Evolutionary conservation across 345 rosid genomes (phyloP).

Genomic region (Hypericum perforatum): DNA sequence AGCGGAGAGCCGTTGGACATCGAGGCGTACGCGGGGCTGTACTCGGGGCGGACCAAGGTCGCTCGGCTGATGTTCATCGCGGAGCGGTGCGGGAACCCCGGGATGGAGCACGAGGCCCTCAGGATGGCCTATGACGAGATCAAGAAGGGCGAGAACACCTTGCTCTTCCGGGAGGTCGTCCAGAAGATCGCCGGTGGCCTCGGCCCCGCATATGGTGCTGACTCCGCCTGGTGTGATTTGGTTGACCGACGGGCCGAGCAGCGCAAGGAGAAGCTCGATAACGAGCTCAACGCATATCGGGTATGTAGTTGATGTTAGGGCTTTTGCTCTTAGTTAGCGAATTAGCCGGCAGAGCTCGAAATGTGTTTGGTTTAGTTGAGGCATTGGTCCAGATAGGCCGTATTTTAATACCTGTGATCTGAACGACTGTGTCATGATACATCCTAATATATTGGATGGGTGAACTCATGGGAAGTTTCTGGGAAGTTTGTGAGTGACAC

Average conservation of each 20-base stretch:
- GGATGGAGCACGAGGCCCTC: conserved; percentile 76
- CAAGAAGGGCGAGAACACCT: conserved; percentile 93
- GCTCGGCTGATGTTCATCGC: conserved; percentile 76
- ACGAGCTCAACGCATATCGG: conserved; percentile 86
- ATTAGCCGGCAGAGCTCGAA: too few relatives aligned
- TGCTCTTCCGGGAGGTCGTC: conserved; percentile 66
- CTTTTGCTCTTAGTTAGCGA: too few relatives aligned
- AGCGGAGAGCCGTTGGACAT: conserved; percentile 83
- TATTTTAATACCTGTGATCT: too few relatives aligned
- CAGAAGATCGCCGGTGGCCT: conserved; percentile 57
- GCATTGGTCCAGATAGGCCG: too few relatives aligned
- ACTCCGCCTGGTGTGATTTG: conserved; percentile 57
- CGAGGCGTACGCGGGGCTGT: conserved; percentile 85
- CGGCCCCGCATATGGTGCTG: conserved; percentile 57
- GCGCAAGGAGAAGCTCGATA: conserved; percentile 81
- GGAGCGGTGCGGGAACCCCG: conserved; percentile 46
- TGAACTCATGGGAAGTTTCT: too few relatives aligned
- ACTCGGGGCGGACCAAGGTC: conserved; percentile 84
- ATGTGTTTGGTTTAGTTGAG: too few relatives aligned
- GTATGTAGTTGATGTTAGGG: conserved; percentile 23
- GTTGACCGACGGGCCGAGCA: conserved; percentile 77
- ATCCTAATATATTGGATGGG: too few relatives aligned
- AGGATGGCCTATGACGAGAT: conserved; percentile 92
- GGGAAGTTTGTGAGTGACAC: too few relatives aligned
- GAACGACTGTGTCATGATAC: too few relatives aligned